Conservation (phyloP, 1,284 basidiomycete species). For the Spongiforma sp. region DNA sequence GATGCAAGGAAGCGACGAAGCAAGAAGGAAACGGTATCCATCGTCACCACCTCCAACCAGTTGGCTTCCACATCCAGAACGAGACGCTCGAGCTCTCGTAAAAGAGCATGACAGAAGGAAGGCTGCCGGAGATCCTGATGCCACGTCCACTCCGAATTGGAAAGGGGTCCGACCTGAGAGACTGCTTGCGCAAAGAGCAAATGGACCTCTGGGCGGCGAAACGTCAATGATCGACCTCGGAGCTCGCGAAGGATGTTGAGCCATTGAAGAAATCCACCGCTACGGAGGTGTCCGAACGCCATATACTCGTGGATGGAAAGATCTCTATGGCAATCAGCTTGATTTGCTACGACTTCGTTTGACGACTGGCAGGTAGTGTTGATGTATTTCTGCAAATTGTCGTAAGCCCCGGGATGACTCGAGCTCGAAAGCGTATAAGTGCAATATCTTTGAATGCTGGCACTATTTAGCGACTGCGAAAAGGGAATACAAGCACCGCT, state of each 20-base stretch:
- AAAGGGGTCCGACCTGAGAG: slow-evolving; percentile 46
- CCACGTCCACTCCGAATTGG: slow-evolving; percentile 31
- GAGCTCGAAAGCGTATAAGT: slow-evolving; percentile 39
- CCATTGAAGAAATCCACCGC: slow-evolving; percentile 52
- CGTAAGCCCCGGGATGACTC: slow-evolving; percentile 41
- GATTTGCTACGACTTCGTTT: slow-evolving; percentile 49
- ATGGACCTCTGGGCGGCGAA: slow-evolving; percentile 45
- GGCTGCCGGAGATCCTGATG: slow-evolving; percentile 38
- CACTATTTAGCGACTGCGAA: slow-evolving; percentile 10
- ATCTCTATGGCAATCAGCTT: slow-evolving; percentile 42
- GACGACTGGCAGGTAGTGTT: slow-evolving; percentile 43
- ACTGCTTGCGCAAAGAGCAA: slow-evolving; percentile 46
- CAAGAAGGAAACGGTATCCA: slow-evolving; percentile 44
- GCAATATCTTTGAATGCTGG: slow-evolving; percentile 31
- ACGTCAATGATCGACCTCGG: slow-evolving; percentile 40
- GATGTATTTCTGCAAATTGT: slow-evolving; percentile 43
- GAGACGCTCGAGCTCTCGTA: slow-evolving; percentile 40
- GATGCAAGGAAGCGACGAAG: slow-evolving; percentile 42
- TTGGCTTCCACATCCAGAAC: slow-evolving; percentile 40
- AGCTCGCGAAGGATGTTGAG: slow-evolving; percentile 52
- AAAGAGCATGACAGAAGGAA: slow-evolving; percentile 40
- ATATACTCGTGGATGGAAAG: slow-evolving; percentile 49
- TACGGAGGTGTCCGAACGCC: slow-evolving; percentile 48
- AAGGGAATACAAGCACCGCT: slow-evolving; percentile 18
- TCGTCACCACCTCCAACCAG: slow-evolving; percentile 47